phyloP scores from a whole-genome alignment of 148 eudicot genomes.

The Drosera capensis region DNA sequence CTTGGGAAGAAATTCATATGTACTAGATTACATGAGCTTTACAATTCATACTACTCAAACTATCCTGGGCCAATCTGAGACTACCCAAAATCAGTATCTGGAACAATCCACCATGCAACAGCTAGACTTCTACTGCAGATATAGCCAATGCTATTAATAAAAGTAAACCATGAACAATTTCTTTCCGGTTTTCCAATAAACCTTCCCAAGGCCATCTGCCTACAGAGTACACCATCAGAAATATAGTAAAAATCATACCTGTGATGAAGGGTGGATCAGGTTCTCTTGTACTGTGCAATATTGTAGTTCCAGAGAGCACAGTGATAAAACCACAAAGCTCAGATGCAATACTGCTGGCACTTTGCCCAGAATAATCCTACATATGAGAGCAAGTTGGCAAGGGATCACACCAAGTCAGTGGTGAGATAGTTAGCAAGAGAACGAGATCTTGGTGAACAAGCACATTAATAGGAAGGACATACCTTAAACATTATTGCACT shows the following conservation, averaged over 20 bases:
- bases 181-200: not conserved
- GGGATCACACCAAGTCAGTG: not conserved
- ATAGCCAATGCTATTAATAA: too few species aligned
- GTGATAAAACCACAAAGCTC: slow-evolving; percentile 39
- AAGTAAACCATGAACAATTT: too few species aligned
- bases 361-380: slow-evolving; percentile 38
- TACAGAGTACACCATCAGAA: not conserved
- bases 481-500: slow-evolving; percentile 45
- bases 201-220: not conserved
- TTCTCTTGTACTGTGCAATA: slow-evolving; percentile 34
- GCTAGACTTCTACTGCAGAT: too few species aligned
- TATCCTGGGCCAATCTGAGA: not conserved
- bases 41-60: not conserved
- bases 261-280: slow-evolving; percentile 30
- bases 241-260: slow-evolving; percentile 9
- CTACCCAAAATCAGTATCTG: too few species aligned
- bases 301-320: slow-evolving; percentile 28
- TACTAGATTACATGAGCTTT: not conserved
- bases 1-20: not conserved
- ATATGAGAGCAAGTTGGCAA: slow-evolving; percentile 2
- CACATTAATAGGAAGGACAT: slow-evolving; percentile 2
- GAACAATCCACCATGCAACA: too few species aligned
- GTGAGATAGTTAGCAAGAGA: not conserved
- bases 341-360: slow-evolving; percentile 28
- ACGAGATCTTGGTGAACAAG: not conserved